Conservation (phyloP, 441 rosid genomes). For the Populus hybrid region DNA sequence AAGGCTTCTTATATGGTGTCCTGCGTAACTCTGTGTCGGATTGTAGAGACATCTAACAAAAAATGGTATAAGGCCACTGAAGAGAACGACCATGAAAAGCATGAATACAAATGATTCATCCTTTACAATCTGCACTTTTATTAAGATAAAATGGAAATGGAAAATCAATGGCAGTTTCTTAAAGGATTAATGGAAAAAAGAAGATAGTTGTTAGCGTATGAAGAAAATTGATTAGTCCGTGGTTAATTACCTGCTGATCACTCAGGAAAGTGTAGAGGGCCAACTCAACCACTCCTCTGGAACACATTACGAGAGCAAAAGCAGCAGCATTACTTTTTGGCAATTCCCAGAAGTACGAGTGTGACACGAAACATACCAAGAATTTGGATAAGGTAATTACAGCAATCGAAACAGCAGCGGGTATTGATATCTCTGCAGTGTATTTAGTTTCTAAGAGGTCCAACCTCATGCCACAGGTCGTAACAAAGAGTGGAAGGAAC, state of each 20-base stretch:
- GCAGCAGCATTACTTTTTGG: not conserved
- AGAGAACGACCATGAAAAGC: not conserved
- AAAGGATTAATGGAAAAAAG: not conserved
- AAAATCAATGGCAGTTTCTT: not conserved
- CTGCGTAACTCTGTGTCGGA: not conserved
- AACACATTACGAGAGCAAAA: not conserved
- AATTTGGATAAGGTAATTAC: not conserved
- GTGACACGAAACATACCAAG: not conserved
- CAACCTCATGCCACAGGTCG: not conserved
- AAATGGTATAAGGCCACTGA: not conserved
- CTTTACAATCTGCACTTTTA: not conserved
- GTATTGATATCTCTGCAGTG: not conserved
- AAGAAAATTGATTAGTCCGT: not conserved
- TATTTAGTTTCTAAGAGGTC: not conserved
- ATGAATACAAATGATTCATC: not conserved
- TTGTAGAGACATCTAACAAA: not conserved
- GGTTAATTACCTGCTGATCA: not conserved
- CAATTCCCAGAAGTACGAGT: not conserved
- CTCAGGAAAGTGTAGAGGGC: not conserved
- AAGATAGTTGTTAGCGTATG: not conserved
- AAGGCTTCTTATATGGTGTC: not conserved
- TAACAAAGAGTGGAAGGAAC: not conserved
- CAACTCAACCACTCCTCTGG: constrained; percentile 1
- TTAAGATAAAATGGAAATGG: not conserved
- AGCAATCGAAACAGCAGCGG: not conserved